These are phyloP conservation scores for Aurifilum marmelostoma DNA, from an alignment of 2,329 filamentous ascomycete genomes.

Conservation along the genomic window DNA sequence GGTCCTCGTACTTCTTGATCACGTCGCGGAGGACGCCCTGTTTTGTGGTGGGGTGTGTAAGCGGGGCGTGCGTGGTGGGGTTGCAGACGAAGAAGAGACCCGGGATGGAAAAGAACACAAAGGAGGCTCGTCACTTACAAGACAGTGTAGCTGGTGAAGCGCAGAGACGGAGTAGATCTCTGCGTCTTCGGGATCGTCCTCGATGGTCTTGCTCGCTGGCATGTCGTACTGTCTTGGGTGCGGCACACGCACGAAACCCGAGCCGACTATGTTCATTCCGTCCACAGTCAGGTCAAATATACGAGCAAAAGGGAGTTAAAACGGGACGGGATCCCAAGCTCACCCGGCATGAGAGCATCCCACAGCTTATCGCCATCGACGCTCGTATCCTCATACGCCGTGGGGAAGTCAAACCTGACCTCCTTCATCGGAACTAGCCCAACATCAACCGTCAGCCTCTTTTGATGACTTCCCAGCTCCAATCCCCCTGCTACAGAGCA, in stretches of 20 bases:
- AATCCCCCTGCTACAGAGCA: too few relatives aligned
- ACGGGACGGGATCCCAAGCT: too few relatives aligned
- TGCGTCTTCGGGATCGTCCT: constrained; percentile 22
- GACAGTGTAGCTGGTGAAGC: constrained; percentile 27
- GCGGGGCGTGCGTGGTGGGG: background rate
- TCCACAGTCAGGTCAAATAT: background rate
- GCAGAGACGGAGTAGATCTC: constrained; percentile 29
- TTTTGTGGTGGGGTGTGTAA: background rate
- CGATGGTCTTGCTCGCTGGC: constrained; percentile 25
- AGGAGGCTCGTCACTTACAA: constrained; percentile 18
- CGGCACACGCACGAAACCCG: constrained; percentile 26
- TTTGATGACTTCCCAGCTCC: too few relatives aligned
- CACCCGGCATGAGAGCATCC: constrained; percentile 25
- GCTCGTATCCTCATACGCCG: constrained; percentile 24
- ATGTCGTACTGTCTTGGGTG: constrained; percentile 25
- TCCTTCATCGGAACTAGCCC: constrained; percentile 20
- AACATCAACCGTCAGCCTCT: constrained; percentile 9
- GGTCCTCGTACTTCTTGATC: constrained; percentile 27
- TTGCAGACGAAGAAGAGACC: background rate
- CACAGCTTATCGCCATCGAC: constrained; percentile 27
- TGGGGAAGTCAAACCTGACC: constrained; percentile 26
- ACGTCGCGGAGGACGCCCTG: constrained; percentile 29
- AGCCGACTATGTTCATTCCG: constrained; percentile 12
- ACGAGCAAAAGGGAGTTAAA: background rate
- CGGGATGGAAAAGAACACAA: background rate